These are phyloP conservation scores for Coffea canephora DNA, from an alignment of 257 asterid species.

Conservation along the genomic window DNA sequence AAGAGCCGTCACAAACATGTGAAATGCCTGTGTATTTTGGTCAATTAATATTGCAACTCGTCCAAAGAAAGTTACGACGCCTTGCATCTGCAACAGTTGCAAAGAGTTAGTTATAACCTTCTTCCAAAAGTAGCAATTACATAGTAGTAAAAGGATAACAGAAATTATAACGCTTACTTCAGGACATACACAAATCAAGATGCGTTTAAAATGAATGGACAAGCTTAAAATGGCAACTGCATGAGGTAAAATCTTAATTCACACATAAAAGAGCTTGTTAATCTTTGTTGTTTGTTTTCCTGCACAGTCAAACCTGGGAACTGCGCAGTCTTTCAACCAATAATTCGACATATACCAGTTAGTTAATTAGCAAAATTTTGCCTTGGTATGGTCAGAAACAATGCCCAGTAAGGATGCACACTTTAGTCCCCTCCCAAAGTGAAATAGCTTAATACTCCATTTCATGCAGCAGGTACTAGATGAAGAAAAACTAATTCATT, in stretches of 20 bases:
- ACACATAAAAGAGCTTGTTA: not conserved
- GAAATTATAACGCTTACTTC: no score
- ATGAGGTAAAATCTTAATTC: not conserved
- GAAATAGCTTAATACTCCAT: not conserved
- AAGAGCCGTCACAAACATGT: slow-evolving; percentile 67
- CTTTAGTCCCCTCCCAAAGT: not conserved
- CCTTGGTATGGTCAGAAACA: no score
- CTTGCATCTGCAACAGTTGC: slow-evolving; percentile 64
- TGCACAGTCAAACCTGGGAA: not conserved
- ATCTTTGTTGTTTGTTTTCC: not conserved
- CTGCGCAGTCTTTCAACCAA: not conserved
- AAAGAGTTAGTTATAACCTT: not conserved
- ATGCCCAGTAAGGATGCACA: not conserved
- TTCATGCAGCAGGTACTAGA: not conserved
- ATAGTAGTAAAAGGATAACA: not conserved
- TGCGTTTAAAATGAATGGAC: not conserved
- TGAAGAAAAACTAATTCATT: not conserved
- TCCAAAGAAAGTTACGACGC: slow-evolving; percentile 85
- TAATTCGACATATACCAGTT: no score
- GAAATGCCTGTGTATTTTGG: slow-evolving; percentile 97
- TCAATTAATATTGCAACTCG: slow-evolving; percentile 79
- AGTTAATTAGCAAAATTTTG: no score
- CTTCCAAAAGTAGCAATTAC: not conserved
- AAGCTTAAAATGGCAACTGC: not conserved
- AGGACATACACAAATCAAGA: no score